Conservation (phyloP, 1,139 yeast genomes). For the Blastobotrys malaysiensis region DNA sequence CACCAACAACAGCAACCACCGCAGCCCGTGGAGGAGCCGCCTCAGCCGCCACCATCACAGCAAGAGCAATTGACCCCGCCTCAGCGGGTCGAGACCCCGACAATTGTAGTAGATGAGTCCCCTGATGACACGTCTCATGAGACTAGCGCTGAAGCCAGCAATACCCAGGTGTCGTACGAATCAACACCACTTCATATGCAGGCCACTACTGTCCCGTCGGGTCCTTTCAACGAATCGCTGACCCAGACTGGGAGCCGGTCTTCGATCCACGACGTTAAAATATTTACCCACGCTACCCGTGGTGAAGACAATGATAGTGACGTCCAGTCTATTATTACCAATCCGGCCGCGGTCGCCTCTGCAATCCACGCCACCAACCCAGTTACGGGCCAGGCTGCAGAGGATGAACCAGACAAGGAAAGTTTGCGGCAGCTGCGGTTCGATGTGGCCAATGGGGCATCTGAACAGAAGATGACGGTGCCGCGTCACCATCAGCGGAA, state of each 20-base stretch:
- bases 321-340: background rate
- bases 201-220: background rate
- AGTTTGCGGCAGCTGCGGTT: background rate
- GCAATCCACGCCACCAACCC: background rate
- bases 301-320: background rate
- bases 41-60: background rate
- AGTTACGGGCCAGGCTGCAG: background rate
- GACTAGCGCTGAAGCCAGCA: background rate
- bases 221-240: background rate
- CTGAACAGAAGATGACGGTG: background rate
- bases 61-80: background rate
- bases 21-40: too few relatives aligned
- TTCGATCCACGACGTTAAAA: slow-evolving; percentile 15
- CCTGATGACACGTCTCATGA: background rate
- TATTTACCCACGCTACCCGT: slow-evolving; percentile 11
- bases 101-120: background rate
- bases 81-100: background rate
- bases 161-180: background rate
- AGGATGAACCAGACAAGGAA: too few relatives aligned
- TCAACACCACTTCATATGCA: background rate
- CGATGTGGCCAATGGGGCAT: background rate
- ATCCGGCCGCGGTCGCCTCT: slow-evolving; percentile 5
- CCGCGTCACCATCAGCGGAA: background rate
- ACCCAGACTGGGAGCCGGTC: slow-evolving; percentile 8
- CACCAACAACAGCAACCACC: too few relatives aligned